Evolutionary conservation across 176 grass and related monocot species (phyloP), one percentile per base, ranked within the genome.

Genomic region (Paspalum notatum): DNA sequence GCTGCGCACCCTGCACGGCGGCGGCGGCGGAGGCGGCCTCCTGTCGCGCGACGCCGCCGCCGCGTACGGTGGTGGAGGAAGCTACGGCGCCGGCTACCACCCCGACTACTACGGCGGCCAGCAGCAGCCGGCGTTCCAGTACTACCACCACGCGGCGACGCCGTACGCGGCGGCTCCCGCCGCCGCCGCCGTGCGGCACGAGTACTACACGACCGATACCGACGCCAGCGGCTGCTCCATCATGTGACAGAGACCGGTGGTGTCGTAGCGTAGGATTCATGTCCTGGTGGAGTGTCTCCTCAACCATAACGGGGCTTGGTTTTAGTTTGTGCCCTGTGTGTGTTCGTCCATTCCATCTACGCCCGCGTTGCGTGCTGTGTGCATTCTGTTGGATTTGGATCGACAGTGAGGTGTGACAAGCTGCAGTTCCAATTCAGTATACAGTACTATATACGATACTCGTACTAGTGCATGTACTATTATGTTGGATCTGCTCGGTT

Each of bases 1-100:
- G 66, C 87, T 89, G 49, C 77, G 27, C 2, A 89, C 87, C 6
- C 69, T 89, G 3, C 37, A 81, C 9, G 62, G 12, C 62, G 32
- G 8, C 15, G 13, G 7, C 78, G 12, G 25, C 56, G 8, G 66
- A 41, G 15, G 66, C 68, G 8, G 42, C 15, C 67, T 18, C 62
- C 14, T 15, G 62, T 9, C 18, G 20, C 66, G 66, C 66, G 70
- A 52, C 58, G 52, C 2, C 9, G 57, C 5, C 46, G n/a, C 37
- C 21, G 12, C 6, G 39, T 71, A 71, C 68, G 45, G 44, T 1
- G 24, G 3, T 1, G 12, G 16, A 3, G 20, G 40, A 2, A 0
- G 13, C 68, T 27, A 49, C 44, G 66, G 66, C 5, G 18, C 8
- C 1, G 16, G 12, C 1, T 43, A 72, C 40, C 40, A 9, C 48